Evolutionary conservation across 805 yeast genomes (phyloP).

Genomic region (Sugiyamaella smithiae): DNA sequence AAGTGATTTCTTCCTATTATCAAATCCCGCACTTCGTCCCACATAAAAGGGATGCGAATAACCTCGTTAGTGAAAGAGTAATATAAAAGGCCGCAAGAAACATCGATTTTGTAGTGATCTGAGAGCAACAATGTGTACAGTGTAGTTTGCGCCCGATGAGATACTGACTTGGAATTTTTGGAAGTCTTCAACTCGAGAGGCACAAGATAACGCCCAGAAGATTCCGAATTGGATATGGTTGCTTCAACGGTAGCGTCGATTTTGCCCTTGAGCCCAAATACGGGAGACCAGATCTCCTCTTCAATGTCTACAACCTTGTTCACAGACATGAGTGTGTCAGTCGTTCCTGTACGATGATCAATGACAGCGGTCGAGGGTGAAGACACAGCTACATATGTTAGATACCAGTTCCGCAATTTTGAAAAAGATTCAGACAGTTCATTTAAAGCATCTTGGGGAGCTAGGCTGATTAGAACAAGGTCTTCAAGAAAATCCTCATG

Average conservation of each 20-base stretch:
- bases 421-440: constrained; percentile 53
- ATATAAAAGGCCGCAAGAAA: constrained; percentile 62
- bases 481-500: constrained; percentile 31
- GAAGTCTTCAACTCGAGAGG: constrained; percentile 96
- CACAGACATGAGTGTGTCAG: constrained; percentile 48
- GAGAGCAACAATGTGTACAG: constrained; percentile 74
- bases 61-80: constrained; percentile 65
- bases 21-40: constrained; percentile 61
- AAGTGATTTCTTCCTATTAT: constrained; percentile 70
- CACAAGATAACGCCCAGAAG: constrained; percentile 48
- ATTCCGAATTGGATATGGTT: constrained; percentile 35
- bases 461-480: constrained; percentile 53
- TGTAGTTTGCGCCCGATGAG: constrained; percentile 84
- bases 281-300: constrained; percentile 89
- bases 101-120: constrained; percentile 73
- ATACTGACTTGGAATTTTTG: constrained; percentile 45
- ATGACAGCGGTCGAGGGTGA: constrained; percentile 14
- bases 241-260: constrained; percentile 85
- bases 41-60: constrained; percentile 50
- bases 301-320: constrained; percentile 76
- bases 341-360: constrained; percentile 27
- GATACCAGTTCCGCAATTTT: constrained; percentile 31
- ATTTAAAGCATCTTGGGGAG: constrained; percentile 49
- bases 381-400: constrained; percentile 23
- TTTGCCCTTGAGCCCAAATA: constrained; percentile 83